phyloP scores from a whole-genome alignment of 2,329 filamentous ascomycete species.

The Aspergillus sp. region DNA sequence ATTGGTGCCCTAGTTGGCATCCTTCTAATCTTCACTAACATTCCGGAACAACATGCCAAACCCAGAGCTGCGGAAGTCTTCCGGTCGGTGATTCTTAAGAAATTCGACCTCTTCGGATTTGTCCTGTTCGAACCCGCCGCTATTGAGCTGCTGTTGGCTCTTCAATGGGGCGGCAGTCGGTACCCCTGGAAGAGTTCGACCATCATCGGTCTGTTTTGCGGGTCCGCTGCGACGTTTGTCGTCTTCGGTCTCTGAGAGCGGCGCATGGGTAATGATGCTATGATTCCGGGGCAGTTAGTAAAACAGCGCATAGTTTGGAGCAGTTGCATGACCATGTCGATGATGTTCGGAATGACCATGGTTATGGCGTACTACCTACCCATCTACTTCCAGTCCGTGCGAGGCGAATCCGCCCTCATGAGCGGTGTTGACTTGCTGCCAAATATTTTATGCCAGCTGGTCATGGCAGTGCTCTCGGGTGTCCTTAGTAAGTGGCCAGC shows the following conservation, averaged over 20 bases:
- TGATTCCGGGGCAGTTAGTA: conserved; percentile 16
- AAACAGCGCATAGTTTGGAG: conserved; percentile 18
- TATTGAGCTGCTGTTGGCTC: conserved; percentile 56
- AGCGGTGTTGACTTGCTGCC: conserved; percentile 32
- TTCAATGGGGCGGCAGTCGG: conserved; percentile 59
- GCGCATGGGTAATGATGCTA: conserved; percentile 14
- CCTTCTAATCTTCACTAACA: conserved; percentile 27
- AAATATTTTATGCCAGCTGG: conserved; percentile 34
- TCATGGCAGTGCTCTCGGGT: conserved; percentile 37
- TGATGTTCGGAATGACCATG: conserved; percentile 36
- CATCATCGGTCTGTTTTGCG: conserved; percentile 45
- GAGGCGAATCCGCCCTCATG: conserved; percentile 27
- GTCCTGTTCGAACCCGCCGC: conserved; percentile 55
- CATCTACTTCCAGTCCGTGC: conserved; percentile 52
- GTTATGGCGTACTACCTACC: conserved; percentile 49
- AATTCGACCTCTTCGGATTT: conserved; percentile 55
- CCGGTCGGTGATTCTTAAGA: conserved; percentile 18
- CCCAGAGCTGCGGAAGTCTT: not conserved
- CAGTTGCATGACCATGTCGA: conserved; percentile 30
- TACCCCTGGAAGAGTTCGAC: conserved; percentile 52
- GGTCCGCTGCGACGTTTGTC: conserved; percentile 14
- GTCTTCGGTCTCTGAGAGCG: conserved; percentile 19
- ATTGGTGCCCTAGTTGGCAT: conserved; percentile 35
- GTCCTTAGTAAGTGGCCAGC: conserved; percentile 24
- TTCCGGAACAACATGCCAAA: conserved; percentile 13